Evolutionary conservation across 2,329 filamentous ascomycete genomes (phyloP), one percentile per base, ranked within the genome.

Genomic region (Beauveria medogensis): DNA sequence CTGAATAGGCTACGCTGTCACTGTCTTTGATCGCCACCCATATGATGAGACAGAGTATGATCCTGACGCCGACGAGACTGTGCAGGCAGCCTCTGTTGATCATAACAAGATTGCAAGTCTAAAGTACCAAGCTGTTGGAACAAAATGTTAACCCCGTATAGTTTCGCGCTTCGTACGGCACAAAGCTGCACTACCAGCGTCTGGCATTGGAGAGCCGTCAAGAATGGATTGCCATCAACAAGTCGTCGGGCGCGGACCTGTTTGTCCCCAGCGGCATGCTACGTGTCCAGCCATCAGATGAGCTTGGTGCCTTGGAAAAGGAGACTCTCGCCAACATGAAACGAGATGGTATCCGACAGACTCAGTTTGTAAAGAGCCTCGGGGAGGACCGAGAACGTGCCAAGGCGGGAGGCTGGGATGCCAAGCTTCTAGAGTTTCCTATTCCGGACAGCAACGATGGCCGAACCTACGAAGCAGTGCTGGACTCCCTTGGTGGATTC

Each of bases 131-230:
- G 26, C 40, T 9, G 4, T 7, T 14, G 30, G 8, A 3, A 20
- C 16, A 16, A 24, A 51, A 7, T 43, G 20, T 0, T 51, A 51
- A 51, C 41, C 22, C 18, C 7, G 1, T 10, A 8, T 20, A 69
- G 67, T 68, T 69, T 18, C 65, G 67, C 9, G 66, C 67, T 14
- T 69, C 67, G 0, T 68, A 69, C 18, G 67, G 66, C 3, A 63
- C 59, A 5, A 65, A 65, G 34, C 47, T 68, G 9, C 67, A 69
- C 26, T 69, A 69, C 37, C 67, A 69, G 24, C 64, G 67, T 4
- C 61, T 69, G 2, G 67, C 67, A 2, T 26, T 67, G 0, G 67
- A 69, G 40, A 67, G 67, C 37, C 65, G 67, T 26, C 52, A 64
- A 10, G 63, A 60, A n/a, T 69, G 67, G 67, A 28, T 65, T 16